These are phyloP conservation scores for Polytolypa hystricis DNA, from an alignment of 2,329 filamentous ascomycete genomes.

Conservation along the genomic window DNA sequence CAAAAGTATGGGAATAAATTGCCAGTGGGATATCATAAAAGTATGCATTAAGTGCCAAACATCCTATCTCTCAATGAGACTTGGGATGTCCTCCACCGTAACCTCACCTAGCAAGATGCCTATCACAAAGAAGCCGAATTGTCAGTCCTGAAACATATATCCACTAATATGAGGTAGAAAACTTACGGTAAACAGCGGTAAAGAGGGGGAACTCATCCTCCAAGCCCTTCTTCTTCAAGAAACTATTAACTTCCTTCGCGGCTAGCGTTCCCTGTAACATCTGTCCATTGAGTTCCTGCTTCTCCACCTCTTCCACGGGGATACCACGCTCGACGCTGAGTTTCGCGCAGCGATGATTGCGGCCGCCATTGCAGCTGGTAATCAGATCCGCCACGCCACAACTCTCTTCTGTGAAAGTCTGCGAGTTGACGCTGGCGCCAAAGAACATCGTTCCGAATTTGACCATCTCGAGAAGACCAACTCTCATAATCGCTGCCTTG, in stretches of 20 bases:
- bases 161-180: conserved; percentile 4
- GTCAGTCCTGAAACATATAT: conserved; percentile 9
- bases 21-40: too few relatives aligned
- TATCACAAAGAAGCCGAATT: too few relatives aligned
- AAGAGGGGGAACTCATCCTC: conserved; percentile 86
- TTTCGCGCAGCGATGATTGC: conserved; percentile 91
- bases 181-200: conserved; percentile 64
- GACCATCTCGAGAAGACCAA: conserved; percentile 92
- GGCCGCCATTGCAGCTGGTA: conserved; percentile 80
- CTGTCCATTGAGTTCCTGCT: conserved; percentile 84
- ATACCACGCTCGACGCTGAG: conserved; percentile 70
- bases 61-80: conserved; percentile 46
- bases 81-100: conserved; percentile 70
- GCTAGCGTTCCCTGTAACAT: conserved; percentile 92
- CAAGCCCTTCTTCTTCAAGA: conserved; percentile 65
- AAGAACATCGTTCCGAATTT: conserved; percentile 94
- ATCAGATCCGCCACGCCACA: conserved; percentile 93
- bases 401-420: conserved; percentile 93
- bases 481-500: conserved; percentile 96
- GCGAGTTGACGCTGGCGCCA: conserved; percentile 62
- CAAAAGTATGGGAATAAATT: too few relatives aligned
- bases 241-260: conserved; percentile 80
- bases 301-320: conserved; percentile 77
- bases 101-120: conserved; percentile 67
- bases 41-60: too few relatives aligned